These are phyloP conservation scores for Teunomyces aglyptinius DNA, from an alignment of 805 yeast species.

Conservation along the genomic window DNA sequence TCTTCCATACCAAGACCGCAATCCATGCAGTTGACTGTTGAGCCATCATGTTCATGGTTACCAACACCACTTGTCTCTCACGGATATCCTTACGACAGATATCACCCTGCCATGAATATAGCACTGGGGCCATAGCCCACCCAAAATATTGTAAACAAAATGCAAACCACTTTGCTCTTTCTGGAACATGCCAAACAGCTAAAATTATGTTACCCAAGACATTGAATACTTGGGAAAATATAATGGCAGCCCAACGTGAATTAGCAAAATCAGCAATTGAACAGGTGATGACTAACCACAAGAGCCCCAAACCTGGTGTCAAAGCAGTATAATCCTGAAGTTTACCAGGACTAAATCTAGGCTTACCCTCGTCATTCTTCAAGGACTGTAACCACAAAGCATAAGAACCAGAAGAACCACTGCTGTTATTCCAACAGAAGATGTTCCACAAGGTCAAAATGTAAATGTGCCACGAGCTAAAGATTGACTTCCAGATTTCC, in stretches of 20 bases:
- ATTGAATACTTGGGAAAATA: constrained; percentile 53
- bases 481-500: constrained; percentile 51
- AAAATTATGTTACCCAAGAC: constrained; percentile 52
- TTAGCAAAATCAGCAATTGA: constrained; percentile 36
- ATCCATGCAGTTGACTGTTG: constrained; percentile 56
- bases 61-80: constrained; percentile 55
- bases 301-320: constrained; percentile 44
- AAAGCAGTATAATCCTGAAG: constrained; percentile 45
- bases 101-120: constrained; percentile 58
- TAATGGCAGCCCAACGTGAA: constrained; percentile 54
- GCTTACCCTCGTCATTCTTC: constrained; percentile 7
- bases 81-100: constrained; percentile 56
- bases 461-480: constrained; percentile 61
- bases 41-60: constrained; percentile 53
- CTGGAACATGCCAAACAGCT: constrained; percentile 59
- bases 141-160: constrained; percentile 58
- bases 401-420: constrained; percentile 43
- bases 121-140: constrained; percentile 62
- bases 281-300: constrained; percentile 39
- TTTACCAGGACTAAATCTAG: constrained; percentile 25
- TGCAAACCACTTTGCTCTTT: constrained; percentile 63
- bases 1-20: constrained; percentile 51
- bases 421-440: constrained; percentile 62
- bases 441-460: constrained; percentile 53
- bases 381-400: constrained; percentile 51